These are phyloP conservation scores for Murraya paniculata DNA, from an alignment of 345 rosid genomes.

Conservation along the genomic window DNA sequence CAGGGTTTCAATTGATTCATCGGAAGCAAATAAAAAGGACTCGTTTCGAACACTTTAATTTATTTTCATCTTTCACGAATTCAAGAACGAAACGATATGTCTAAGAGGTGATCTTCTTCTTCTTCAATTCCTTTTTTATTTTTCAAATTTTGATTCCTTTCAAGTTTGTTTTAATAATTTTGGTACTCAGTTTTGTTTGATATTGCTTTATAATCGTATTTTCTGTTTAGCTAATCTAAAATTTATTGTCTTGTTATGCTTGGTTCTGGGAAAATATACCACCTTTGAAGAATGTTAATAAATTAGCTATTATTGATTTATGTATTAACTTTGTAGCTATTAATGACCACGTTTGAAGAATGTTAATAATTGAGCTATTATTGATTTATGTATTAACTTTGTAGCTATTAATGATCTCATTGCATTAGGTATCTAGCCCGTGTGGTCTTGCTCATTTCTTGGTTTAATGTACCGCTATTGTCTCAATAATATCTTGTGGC, in stretches of 20 bases:
- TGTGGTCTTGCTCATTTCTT: background rate
- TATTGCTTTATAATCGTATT: background rate
- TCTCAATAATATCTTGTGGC: background rate
- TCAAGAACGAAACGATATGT: background rate
- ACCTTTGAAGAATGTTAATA: background rate
- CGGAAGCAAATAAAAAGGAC: background rate
- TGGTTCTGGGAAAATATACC: background rate
- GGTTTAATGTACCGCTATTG: background rate
- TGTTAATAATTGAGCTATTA: background rate
- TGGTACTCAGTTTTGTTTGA: background rate
- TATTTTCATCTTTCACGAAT: background rate
- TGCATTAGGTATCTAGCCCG: background rate
- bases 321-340: background rate
- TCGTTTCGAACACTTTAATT: background rate
- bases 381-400: background rate
- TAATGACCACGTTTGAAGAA: background rate
- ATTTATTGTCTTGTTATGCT: background rate
- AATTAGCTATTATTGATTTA: background rate
- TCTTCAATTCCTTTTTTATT: background rate
- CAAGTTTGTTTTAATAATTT: background rate
- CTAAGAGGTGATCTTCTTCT: constrained; percentile 1
- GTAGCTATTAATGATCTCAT: background rate
- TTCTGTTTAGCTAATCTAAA: background rate
- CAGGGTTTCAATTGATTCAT: constrained; percentile 10
- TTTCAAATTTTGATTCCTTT: background rate